These are phyloP conservation scores for Pseudofabraea citricarpa DNA, from an alignment of 2,329 filamentous ascomycete genomes.

Conservation along the genomic window DNA sequence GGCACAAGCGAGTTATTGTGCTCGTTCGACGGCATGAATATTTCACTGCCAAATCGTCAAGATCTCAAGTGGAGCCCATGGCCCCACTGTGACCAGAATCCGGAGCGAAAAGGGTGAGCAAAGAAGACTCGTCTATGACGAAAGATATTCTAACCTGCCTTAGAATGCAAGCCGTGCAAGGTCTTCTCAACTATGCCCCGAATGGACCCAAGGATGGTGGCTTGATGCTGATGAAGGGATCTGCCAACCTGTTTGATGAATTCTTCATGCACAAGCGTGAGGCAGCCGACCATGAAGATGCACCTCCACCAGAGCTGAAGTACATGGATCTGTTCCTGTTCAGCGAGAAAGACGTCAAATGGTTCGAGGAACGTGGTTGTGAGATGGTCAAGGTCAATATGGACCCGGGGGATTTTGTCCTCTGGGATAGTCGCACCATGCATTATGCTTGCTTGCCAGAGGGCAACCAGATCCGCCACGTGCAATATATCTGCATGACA, in stretches of 20 bases:
- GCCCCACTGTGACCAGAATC: constrained; percentile 37
- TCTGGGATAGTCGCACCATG: constrained; percentile 40
- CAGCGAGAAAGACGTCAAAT: constrained; percentile 33
- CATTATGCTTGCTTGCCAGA: constrained; percentile 35
- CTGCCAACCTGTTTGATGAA: constrained; percentile 23
- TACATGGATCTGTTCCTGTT: constrained; percentile 38
- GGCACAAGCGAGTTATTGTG: constrained; percentile 37
- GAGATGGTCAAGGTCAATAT: constrained; percentile 32
- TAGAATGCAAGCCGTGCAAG: constrained; percentile 35
- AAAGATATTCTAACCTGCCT: not conserved
- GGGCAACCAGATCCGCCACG: constrained; percentile 29
- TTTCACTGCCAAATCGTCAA: constrained; percentile 29
- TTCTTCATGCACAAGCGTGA: constrained; percentile 21
- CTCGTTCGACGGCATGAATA: constrained; percentile 40
- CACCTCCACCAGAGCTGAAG: constrained; percentile 27
- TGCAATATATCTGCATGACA: constrained; percentile 34
- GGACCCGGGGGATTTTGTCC: constrained; percentile 35
- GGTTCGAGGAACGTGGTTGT: constrained; percentile 34
- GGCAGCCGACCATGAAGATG: constrained; percentile 23
- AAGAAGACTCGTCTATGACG: too few relatives aligned
- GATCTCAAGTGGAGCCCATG: constrained; percentile 25
- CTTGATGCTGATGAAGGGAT: constrained; percentile 27
- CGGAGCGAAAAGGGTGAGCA: constrained; percentile 29
- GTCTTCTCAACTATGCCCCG: constrained; percentile 34
- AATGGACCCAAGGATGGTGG: constrained; percentile 30